Percentiles rank a stretch among this genome's conserved stretches.
Conservation (phyloP, 2,329 filamentous ascomycete species). For the Fusarium fujikuroi region DNA sequence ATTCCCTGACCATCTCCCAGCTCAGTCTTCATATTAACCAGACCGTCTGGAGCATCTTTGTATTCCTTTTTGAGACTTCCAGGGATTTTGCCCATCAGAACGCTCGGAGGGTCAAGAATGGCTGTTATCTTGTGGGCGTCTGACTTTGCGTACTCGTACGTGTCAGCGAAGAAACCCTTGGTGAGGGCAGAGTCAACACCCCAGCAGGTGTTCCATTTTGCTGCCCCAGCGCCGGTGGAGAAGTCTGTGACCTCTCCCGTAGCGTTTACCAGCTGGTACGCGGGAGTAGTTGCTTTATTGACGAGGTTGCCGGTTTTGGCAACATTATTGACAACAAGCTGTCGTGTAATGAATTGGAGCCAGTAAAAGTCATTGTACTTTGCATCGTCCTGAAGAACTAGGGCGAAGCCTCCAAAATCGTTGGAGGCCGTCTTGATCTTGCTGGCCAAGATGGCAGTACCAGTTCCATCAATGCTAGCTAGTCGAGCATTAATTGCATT, state of each 20-base stretch:
- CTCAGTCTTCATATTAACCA: background rate
- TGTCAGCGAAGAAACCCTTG: background rate
- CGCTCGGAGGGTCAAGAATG: background rate
- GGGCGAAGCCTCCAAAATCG: background rate
- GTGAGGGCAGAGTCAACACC: background rate
- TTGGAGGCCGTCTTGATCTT: background rate
- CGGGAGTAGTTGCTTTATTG: background rate
- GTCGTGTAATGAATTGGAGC: background rate
- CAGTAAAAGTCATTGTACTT: background rate
- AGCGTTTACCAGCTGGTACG: background rate
- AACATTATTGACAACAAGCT: fast-evolving
- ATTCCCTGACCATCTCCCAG: background rate
- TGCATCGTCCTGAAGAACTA: background rate
- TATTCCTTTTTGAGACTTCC: background rate
- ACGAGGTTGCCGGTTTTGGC: background rate
- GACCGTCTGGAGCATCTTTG: background rate
- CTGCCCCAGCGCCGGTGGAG: background rate
- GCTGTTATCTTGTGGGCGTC: background rate
- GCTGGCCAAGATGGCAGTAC: background rate
- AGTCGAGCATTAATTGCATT: background rate
- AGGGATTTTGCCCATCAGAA: background rate
- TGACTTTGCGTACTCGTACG: background rate
- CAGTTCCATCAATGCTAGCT: background rate
- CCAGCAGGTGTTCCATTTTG: background rate
- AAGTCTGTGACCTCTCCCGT: background rate